Evolutionary conservation across 768 basidiomycete genomes (phyloP), one percentile per base, ranked within the genome.

Genomic region (Trichaptum fuscoviolaceum): DNA sequence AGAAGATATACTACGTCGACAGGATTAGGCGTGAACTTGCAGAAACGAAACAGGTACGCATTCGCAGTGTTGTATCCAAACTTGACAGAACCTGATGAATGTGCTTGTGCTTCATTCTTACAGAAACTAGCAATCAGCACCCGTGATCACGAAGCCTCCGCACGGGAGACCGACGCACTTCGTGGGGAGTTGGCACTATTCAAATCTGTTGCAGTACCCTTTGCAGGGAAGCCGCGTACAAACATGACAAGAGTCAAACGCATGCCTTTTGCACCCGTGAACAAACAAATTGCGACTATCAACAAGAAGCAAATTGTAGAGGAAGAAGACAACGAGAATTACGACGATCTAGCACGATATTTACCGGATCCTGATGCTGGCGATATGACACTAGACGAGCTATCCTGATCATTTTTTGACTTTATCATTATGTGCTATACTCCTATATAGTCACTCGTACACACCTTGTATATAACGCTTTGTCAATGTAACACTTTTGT

Each of bases 1-100:
- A 96, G 75, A 85, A 87, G 67, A 94, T 97, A 71, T 81, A 87
- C 74, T 96, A 96, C 70, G 87, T 97, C 18, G 95, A 96, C 67
- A 83, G 87, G 64, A 86, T 97, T 64, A 83, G 95, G 36, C 79
- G 83, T 65, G 94, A 96, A 73, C 78, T 96, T 62, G 86, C 92
- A 1, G 88, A 93, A 65, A 82, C 85, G 6, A 94, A 93, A 75
- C 90, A 92, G 76, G 94, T 92, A 68, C 67, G 88, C 77, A n/a
- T 35, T 52, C 20, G 42, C 42, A 12, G 27, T 20, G 9, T 23
- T 18, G 35, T 36, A 30, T 35, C 25, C 20, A 9, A n/a, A 27
- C 10, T 27, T 62, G 10, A 63, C 25, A 24, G 25, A n/a, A 35
- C 12, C 60, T 20, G 17, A 24, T 15, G 30, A 18, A 57, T 5